phyloP scores from a whole-genome alignment of 2,329 filamentous ascomycete genomes.

The Epichloe hybrida region DNA sequence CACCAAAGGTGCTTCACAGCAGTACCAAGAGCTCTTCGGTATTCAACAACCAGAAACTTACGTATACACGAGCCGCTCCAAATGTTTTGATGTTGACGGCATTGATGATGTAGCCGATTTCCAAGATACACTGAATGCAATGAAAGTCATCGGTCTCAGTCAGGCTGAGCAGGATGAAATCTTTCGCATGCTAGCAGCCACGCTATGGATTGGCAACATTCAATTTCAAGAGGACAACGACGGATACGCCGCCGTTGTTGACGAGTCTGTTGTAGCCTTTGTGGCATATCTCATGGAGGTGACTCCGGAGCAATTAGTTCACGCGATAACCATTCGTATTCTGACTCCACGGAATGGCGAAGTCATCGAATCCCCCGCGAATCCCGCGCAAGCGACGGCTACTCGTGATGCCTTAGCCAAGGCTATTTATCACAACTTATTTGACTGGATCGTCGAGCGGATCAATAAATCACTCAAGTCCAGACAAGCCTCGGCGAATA shows the following conservation, averaged over 20 bases:
- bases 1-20: constrained; percentile 80
- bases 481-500: constrained; percentile 60
- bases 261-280: constrained; percentile 88
- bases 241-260: constrained; percentile 74
- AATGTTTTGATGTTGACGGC: constrained; percentile 86
- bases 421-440: constrained; percentile 94
- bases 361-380: constrained; percentile 68
- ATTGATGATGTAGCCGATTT: constrained; percentile 89
- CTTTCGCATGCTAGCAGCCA: constrained; percentile 83
- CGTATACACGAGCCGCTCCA: constrained; percentile 82
- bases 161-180: constrained; percentile 90
- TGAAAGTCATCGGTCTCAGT: constrained; percentile 82
- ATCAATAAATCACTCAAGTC: constrained; percentile 82
- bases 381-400: constrained; percentile 70
- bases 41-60: constrained; percentile 88
- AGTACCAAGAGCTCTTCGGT: constrained; percentile 78
- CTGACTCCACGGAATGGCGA: constrained; percentile 56
- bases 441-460: constrained; percentile 94
- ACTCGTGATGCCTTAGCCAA: constrained; percentile 87
- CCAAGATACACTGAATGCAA: constrained; percentile 80
- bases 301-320: constrained; percentile 63
- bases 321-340: constrained; percentile 79
- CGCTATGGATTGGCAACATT: constrained; percentile 92
- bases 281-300: constrained; percentile 89
- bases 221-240: constrained; percentile 80